Evolutionary conservation across 2,329 filamentous ascomycete genomes (phyloP).

Genomic region (Fusarium incarnatum): DNA sequence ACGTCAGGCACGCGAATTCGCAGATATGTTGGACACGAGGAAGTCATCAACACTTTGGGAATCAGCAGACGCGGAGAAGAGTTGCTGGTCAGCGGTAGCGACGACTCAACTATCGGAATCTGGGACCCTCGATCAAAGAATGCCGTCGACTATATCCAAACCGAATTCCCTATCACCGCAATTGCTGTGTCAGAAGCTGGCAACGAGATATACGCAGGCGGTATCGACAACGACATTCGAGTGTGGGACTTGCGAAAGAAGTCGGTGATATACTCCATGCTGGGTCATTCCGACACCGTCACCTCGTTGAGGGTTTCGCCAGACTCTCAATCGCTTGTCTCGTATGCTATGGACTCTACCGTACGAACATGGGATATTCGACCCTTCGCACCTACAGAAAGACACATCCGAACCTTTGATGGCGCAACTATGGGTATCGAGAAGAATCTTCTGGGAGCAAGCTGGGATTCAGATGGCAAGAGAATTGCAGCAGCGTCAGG

Average conservation of each 20-base stretch:
- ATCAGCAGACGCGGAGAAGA: slow-evolving; percentile 92
- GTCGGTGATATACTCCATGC: slow-evolving; percentile 84
- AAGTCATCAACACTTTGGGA: slow-evolving; percentile 93
- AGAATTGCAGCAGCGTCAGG: slow-evolving; percentile 90
- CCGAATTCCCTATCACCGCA: slow-evolving; percentile 91
- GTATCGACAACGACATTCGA: slow-evolving; percentile 97
- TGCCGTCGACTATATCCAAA: slow-evolving; percentile 87
- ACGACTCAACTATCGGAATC: slow-evolving; percentile 92
- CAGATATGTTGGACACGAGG: slow-evolving; percentile 91
- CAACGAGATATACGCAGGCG: slow-evolving; percentile 93
- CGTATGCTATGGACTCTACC: slow-evolving; percentile 93
- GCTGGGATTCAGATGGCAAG: slow-evolving; percentile 89
- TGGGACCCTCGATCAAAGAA: slow-evolving; percentile 96
- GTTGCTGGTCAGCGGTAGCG: slow-evolving; percentile 87
- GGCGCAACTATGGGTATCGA: slow-evolving; percentile 90
- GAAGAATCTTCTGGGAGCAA: slow-evolving; percentile 89
- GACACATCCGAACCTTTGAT: slow-evolving; percentile 88
- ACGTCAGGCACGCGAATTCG: slow-evolving; percentile 93
- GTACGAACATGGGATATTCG: slow-evolving; percentile 96
- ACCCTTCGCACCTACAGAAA: slow-evolving; percentile 89
- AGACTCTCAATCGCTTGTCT: slow-evolving; percentile 89
- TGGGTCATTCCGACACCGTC: slow-evolving; percentile 91
- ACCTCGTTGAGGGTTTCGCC: slow-evolving; percentile 93
- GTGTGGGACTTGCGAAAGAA: slow-evolving; percentile 98
- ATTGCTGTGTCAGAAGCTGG: slow-evolving; percentile 93